Evolutionary conservation across 495 filamentous ascomycete species (phyloP), one percentile per base, ranked within the genome.

Genomic region (Neurospora sp.): DNA sequence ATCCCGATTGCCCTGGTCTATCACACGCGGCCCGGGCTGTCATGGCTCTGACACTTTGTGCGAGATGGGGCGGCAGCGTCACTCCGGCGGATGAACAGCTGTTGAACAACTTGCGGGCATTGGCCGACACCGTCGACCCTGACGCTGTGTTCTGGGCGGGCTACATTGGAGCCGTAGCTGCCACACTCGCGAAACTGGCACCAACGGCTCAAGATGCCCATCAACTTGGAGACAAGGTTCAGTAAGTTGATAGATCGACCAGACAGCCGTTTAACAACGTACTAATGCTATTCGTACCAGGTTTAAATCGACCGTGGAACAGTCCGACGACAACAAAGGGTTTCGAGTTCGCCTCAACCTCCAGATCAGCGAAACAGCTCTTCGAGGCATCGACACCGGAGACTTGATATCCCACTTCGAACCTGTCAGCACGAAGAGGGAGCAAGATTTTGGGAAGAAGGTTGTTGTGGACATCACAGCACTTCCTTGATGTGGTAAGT

Each of bases 31-130:
- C 90, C 41, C 88, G 94, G 4, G 90, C 91, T 1, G 82, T 93
- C 2, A 81, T 97, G 2, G 92, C 90, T 0, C 81, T 97, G 2
- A 87, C 91, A 3, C 86, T 95, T 14, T 94, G 90, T 71, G 92
- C 90, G 66, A 86, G 94, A 74, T 96, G 92, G 88, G 92, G 90
- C 16, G 90, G 88, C 8, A 85, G 88, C 72, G 81, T 97, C 11
- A 82, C 81, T 18, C 82, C 85, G 2, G 84, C 86, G 35, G 85
- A 89, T 72, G 77, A 78, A 62, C 76, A 79, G 10, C 77, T 88
- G 14, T 77, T 80, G 39, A 59, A 74, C 16, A 82, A 82, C 69
- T 76, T 89, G 4, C 80, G 80, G 31, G 77, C 74, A 44, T 73
- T 86, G 72, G 74, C 83, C 38, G 72, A 75, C 44, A 73, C 72